Percentiles rank a stretch among this genome's conserved stretches.
Conservation (phyloP, 2,329 filamentous ascomycete genomes). For the Botryosphaeria dothidea region DNA sequence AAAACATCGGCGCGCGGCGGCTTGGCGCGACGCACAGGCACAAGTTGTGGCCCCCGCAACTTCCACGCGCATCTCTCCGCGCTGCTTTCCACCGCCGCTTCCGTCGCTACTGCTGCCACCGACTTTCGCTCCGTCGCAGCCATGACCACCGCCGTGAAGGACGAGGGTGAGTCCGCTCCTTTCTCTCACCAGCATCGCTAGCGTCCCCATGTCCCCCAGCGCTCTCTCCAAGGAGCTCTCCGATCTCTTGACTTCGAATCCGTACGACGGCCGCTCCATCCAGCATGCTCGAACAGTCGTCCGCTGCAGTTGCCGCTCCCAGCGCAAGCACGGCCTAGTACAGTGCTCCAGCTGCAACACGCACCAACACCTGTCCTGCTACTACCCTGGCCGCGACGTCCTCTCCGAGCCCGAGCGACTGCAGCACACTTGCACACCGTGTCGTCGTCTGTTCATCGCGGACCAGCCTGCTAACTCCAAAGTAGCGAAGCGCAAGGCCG, state of each 20-base stretch:
- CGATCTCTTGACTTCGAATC: conserved; percentile 23
- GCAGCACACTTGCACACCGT: not conserved
- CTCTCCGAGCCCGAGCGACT: not conserved
- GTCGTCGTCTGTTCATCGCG: not conserved
- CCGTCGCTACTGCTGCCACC: conserved; percentile 14
- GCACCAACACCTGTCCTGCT: conserved; percentile 11
- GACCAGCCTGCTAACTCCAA: not conserved
- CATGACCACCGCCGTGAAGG: conserved; percentile 37
- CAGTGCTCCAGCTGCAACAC: not conserved
- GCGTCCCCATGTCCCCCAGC: conserved; percentile 10
- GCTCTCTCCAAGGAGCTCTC: conserved; percentile 1
- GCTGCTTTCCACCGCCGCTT: conserved; percentile 16
- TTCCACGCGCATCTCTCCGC: conserved; percentile 16
- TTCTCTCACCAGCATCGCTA: conserved; percentile 7
- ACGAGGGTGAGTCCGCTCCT: conserved; percentile 36
- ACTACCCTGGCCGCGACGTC: not conserved
- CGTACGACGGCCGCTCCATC: conserved; percentile 16
- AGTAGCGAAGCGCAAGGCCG: conserved; percentile 70
- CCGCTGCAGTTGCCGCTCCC: conserved; percentile 20
- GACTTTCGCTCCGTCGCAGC: conserved; percentile 17
- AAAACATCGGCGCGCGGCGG: not conserved
- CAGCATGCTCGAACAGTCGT: conserved; percentile 12
- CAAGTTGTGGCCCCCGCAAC: conserved; percentile 7
- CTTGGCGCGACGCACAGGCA: conserved; percentile 1
- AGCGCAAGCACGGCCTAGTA: conserved; percentile 1